These are phyloP conservation scores for Psilocybe azurescens DNA, from an alignment of 768 basidiomycete genomes.

Conservation along the genomic window DNA sequence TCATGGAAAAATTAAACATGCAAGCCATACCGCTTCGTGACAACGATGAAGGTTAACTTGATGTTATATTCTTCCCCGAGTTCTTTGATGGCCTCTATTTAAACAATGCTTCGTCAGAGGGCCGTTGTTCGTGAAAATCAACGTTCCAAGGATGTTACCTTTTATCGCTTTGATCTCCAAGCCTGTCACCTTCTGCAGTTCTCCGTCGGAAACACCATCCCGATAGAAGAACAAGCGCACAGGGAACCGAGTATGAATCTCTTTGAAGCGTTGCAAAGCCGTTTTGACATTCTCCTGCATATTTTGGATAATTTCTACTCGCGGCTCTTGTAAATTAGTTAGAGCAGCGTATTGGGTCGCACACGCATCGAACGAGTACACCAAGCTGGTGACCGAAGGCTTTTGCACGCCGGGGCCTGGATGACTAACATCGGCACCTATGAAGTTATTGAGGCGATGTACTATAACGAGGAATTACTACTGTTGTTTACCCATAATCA, in stretches of 20 bases:
- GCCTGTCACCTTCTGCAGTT: conserved; percentile 38
- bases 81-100: conserved; percentile 20
- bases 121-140: not conserved
- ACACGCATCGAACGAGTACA: conserved; percentile 54
- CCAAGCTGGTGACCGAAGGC: conserved; percentile 66
- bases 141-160: conserved; percentile 32
- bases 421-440: conserved; percentile 69
- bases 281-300: conserved; percentile 27
- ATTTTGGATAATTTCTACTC: conserved; percentile 51
- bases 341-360: conserved; percentile 52
- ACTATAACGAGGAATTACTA: not conserved
- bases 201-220: conserved; percentile 52
- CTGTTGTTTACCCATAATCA: conserved; percentile 40
- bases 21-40: conserved; percentile 64
- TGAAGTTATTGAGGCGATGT: not conserved
- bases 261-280: conserved; percentile 21
- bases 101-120: not conserved
- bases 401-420: conserved; percentile 55
- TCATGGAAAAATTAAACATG: conserved; percentile 25
- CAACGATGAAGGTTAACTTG: conserved; percentile 59
- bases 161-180: conserved; percentile 52
- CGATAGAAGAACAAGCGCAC: conserved; percentile 49
- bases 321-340: conserved; percentile 48
- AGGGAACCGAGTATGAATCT: conserved; percentile 25
- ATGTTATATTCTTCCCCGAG: conserved; percentile 12